Percentiles rank a stretch among this genome's conserved stretches.
Evolutionary conservation across 106 monocot species (phyloP).

Genomic region (Apostasia shenzhenica): DNA sequence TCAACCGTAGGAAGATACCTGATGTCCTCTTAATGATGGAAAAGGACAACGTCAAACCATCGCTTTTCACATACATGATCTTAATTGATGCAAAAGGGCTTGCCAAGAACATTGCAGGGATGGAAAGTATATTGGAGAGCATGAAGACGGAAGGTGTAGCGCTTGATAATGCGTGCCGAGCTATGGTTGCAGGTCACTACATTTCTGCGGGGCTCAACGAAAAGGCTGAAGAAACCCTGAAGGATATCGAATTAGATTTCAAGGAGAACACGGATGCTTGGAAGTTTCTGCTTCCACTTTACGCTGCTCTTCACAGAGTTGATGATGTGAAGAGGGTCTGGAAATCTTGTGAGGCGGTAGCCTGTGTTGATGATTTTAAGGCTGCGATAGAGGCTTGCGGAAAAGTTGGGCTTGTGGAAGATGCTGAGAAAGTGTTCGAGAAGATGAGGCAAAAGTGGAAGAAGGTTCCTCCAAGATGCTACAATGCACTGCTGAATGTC

Average conservation of each 20-base stretch:
- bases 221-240: conserved; percentile 51
- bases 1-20: conserved; percentile 51
- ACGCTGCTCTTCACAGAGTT: conserved; percentile 50
- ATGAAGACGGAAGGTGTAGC: conserved; percentile 72
- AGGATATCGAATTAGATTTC: conserved; percentile 60
- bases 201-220: conserved; percentile 42
- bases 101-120: conserved; percentile 54
- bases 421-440: conserved; percentile 64
- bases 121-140: conserved; percentile 54
- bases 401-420: conserved; percentile 43
- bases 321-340: conserved; percentile 68
- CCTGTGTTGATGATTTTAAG: conserved; percentile 35
- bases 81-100: conserved; percentile 76
- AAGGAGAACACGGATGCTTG: conserved; percentile 36
- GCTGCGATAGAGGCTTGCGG: conserved; percentile 81
- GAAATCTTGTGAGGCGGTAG: conserved; percentile 38
- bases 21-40: conserved; percentile 77
- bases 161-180: conserved; percentile 30
- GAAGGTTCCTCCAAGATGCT: conserved; percentile 44
- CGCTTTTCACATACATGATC: conserved; percentile 59
- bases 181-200: conserved; percentile 45
- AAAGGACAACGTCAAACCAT: conserved; percentile 64
- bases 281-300: conserved; percentile 48
- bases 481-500: conserved; percentile 51
- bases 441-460: conserved; percentile 28